Base-by-base conservation (phyloP, 2,329 filamentous ascomycete species). In the Scedosporium dehoogii region DNA sequence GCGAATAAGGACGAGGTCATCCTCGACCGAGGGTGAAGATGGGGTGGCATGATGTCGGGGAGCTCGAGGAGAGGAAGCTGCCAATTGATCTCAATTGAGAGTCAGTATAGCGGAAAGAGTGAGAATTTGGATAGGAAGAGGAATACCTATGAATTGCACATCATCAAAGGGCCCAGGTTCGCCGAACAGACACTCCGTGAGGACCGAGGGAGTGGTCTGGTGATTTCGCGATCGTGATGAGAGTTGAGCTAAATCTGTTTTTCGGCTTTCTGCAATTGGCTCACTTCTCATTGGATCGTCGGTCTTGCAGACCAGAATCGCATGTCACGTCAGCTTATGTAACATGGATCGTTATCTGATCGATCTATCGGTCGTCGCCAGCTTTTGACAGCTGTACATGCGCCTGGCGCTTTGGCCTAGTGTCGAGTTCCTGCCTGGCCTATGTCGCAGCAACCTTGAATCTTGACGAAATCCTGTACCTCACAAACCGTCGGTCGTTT, bases 1-100 rank as follows among this genome's bases (percentile, higher is more conserved):
- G 91, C 92, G 78, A 99, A 99, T 64, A 99, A 87, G 56, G 92
- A 94, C 63, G 90, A 92, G 69, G 94, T 99, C 78, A 91, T 90
- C 70, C 91, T 88, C 68, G 93, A 97, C 74, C 92, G 88, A 41
- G 94, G 94, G 75, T 99, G 94, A 51, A 99, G 86, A 76, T 93
- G 89, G 65, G 91, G 90, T 70, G 91, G 87, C 90, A 94, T 94
- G 73, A 71, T 62, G 42, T 44, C 42, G 23, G 44, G 60, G 53
- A 58, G 44, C 23, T 57, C 7, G 53, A 14, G 23, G 59, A 27
- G 38, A 25, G 60, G 33, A 29, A 51, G 48, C 25, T 55, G 38
- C 29, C 29, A 42, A 61, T 55, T 51, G n/a, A 51, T 61, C 29
- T 51, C 7, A 56, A 61, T 27, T 56, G 48, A 41, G 23, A 9